Evolutionary conservation across 164 flowering plant genomes (phyloP).

Genomic region (Tetracentron sinense): DNA sequence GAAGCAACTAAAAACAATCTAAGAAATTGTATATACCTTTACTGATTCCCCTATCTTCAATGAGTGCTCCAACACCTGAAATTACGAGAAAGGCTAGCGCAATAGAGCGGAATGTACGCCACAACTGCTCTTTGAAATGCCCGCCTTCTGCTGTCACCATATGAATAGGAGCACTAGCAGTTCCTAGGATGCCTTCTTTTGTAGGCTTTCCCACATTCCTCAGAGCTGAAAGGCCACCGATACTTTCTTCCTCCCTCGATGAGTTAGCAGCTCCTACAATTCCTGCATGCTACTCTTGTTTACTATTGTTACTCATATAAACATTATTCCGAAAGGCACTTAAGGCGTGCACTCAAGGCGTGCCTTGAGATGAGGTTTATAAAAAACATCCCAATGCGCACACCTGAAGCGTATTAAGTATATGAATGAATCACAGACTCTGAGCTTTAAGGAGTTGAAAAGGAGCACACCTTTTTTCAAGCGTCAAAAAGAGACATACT

Average conservation of each 20-base stretch:
- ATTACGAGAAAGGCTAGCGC: constrained; percentile 53
- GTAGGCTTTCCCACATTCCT: constrained; percentile 48
- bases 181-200: constrained; percentile 56
- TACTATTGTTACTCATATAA: background rate
- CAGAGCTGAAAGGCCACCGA: constrained; percentile 42
- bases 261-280: constrained; percentile 30
- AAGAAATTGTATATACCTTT: constrained; percentile 41
- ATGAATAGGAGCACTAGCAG: constrained; percentile 57
- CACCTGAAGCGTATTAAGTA: too few relatives aligned
- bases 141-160: constrained; percentile 57
- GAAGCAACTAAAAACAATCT: background rate
- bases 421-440: too few relatives aligned
- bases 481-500: too few relatives aligned
- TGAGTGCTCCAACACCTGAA: constrained; percentile 56
- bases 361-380: too few relatives aligned
- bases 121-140: constrained; percentile 54
- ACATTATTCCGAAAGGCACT: too few relatives aligned
- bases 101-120: constrained; percentile 53
- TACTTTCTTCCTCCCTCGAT: constrained; percentile 31
- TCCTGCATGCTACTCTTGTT: constrained; percentile 6
- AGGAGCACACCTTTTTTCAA: too few relatives aligned
- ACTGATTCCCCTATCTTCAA: constrained; percentile 56
- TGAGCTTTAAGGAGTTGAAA: too few relatives aligned
- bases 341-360: too few relatives aligned
- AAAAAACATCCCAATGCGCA: too few relatives aligned